Evolutionary conservation across 768 basidiomycete species (phyloP).

Genomic region (Butyriboletus loyo): DNA sequence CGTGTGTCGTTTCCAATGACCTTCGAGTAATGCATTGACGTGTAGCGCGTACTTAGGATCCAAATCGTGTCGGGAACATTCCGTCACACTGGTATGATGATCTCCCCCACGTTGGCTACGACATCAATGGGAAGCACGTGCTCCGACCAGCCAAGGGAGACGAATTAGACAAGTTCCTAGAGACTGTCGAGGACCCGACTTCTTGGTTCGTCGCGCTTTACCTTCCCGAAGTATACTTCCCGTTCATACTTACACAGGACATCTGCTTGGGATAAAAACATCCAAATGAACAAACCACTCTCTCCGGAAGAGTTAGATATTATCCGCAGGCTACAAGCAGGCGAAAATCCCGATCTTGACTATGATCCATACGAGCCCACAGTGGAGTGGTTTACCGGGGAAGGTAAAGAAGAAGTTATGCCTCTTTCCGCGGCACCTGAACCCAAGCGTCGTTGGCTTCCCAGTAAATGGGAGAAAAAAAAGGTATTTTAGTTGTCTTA

Average conservation of each 20-base stretch:
- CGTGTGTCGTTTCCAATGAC: slow-evolving; percentile 27
- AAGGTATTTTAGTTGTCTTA: slow-evolving; percentile 54
- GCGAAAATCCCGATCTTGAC: slow-evolving; percentile 84
- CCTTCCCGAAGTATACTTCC: background rate
- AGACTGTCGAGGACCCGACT: slow-evolving; percentile 87
- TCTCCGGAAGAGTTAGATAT: slow-evolving; percentile 92
- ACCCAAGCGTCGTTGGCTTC: slow-evolving; percentile 94
- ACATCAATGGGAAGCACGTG: slow-evolving; percentile 91
- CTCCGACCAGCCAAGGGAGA: slow-evolving; percentile 93
- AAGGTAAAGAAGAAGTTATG: slow-evolving; percentile 93
- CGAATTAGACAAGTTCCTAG: slow-evolving; percentile 94
- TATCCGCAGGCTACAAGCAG: slow-evolving; percentile 83
- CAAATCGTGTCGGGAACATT: slow-evolving; percentile 93
- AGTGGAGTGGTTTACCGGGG: slow-evolving; percentile 95
- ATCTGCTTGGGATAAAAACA: slow-evolving; percentile 85
- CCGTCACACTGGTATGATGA: slow-evolving; percentile 99
- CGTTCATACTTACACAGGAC: slow-evolving; percentile 53
- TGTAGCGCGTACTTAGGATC: slow-evolving; percentile 50
- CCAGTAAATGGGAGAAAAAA: slow-evolving; percentile 99
- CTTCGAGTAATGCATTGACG: background rate
- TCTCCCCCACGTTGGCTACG: slow-evolving; percentile 97
- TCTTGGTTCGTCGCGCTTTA: slow-evolving; percentile 60
- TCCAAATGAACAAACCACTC: slow-evolving; percentile 82
- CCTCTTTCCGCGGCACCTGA: slow-evolving; percentile 89
- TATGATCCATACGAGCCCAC: slow-evolving; percentile 95